Percentiles rank a stretch among this genome's conserved stretches.
phyloP scores from a whole-genome alignment of 192 early-diverging fungal species.

The Gryganskiella cystojenkinii region DNA sequence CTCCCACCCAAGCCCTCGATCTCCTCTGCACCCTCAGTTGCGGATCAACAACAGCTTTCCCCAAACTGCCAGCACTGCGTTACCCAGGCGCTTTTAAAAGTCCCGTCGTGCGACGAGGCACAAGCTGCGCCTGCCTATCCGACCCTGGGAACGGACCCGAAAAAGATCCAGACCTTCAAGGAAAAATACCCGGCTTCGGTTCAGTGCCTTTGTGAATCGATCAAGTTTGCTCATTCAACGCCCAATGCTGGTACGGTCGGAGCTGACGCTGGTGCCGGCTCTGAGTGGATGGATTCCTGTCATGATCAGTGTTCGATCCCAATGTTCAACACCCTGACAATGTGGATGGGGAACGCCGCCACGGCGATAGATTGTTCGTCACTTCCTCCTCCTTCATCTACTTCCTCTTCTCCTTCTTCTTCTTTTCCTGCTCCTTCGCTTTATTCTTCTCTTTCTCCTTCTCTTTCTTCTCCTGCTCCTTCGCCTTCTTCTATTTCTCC shows the following conservation, averaged over 20 bases:
- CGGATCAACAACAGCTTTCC: neutral
- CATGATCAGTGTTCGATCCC: neutral
- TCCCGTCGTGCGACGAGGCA: neutral
- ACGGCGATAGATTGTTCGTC: too few relatives aligned
- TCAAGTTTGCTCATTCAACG: too few relatives aligned
- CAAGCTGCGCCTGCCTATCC: neutral
- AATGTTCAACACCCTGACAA: neutral
- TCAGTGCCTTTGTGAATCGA: slow-evolving; percentile 2
- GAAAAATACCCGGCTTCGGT: neutral
- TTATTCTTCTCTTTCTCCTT: too few relatives aligned
- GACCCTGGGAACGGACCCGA: neutral
- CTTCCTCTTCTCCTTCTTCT: too few relatives aligned
- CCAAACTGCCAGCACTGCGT: slow-evolving; percentile 1
- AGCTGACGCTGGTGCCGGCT: neutral
- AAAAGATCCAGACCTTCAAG: slow-evolving; percentile 7
- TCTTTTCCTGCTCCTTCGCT: too few relatives aligned
- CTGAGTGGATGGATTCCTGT: neutral
- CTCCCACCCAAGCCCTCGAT: neutral
- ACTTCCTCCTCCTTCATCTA: too few relatives aligned
- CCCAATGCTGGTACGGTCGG: too few relatives aligned
- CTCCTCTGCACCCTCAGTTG: too few relatives aligned
- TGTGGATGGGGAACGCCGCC: too few relatives aligned
- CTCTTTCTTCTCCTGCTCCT: too few relatives aligned
- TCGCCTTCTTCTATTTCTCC: too few relatives aligned
- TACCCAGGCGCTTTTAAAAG: neutral